Percentiles rank a stretch among this genome's conserved stretches.
phyloP scores from a whole-genome alignment of 164 flowering plant species.

The Dillenia turbinata region DNA sequence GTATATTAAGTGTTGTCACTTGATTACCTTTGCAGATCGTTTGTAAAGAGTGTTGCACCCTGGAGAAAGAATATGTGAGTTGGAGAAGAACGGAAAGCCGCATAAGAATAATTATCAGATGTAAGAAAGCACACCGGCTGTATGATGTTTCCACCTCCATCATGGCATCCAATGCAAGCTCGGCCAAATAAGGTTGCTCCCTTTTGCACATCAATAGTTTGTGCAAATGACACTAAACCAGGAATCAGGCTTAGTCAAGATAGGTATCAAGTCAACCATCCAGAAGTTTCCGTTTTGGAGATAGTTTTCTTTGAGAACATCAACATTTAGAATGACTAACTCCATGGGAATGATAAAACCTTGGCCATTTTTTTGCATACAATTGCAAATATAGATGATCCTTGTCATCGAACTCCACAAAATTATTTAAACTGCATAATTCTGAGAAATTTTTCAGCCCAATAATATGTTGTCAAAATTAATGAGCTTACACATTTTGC shows the following conservation, averaged over 20 bases:
- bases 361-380: no score
- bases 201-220: conserved; percentile 42
- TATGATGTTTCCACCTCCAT: conserved; percentile 83
- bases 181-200: conserved; percentile 60
- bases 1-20: no score
- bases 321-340: no score
- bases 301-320: no score
- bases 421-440: no score
- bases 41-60: conserved; percentile 79
- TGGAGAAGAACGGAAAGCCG: conserved; percentile 1
- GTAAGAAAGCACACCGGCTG: conserved; percentile 54
- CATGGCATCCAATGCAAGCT: conserved; percentile 92
- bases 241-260: neutral
- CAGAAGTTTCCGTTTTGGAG: no score
- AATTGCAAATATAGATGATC: no score
- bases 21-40: conserved; percentile 71
- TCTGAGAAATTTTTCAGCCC: no score
- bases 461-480: no score
- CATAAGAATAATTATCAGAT: neutral
- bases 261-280: neutral
- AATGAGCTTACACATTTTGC: no score
- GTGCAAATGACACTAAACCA: conserved; percentile 42
- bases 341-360: no score
- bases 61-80: conserved; percentile 16
- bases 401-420: no score